Base-by-base conservation (phyloP, 2,329 filamentous ascomycete species). In the Falciphora oryzae region DNA sequence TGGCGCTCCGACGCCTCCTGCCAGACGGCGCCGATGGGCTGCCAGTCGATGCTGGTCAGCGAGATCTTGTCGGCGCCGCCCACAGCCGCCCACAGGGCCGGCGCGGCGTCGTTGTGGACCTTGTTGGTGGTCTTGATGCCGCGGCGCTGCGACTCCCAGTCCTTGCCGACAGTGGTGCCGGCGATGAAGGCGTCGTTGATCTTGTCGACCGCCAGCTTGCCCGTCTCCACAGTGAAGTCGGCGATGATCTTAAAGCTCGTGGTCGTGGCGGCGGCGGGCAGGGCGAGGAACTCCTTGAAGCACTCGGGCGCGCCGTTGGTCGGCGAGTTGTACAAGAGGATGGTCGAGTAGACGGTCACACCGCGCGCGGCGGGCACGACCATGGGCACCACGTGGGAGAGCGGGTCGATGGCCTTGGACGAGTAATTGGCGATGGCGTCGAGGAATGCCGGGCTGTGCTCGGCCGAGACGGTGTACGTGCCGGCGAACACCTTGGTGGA, bases 401-500 rank as follows among this genome's bases (percentile, higher is more conserved):
- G 29, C 6, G 72, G 69, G 22, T 81, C 80, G 0, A 83, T 73
- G 3, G 64, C 66, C 1, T 67, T 63, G 56, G 79, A 81, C 0
- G 83, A 76, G 25, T 79, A 71, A 22, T 72, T 71, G 79, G 81
- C 85, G 13, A 75, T 72, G 31, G 75, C 74, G 1, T 81, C 82
- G 0, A 77, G 69, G 1, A 80, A 81, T 16, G 83, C 71, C 29
- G 58, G 18, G 29, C 31, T 29, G 58, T 35, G 75, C 68, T 85
- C 79, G 66, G 74, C 83, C 65, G 79, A 78, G 29, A 78, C 65
- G 14, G 85, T 74, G 35, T 76, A 80, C 69, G 83, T 82, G 64
- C 78, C 79, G 27, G 77, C 80, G 72, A 80, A 83, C 85, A 83
- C 85, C 67, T 79, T 75, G 67, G 83, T 75, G 10, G 79, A 76